Base-by-base conservation (phyloP, 106 monocot species). In the Apostasia shenzhenica region DNA sequence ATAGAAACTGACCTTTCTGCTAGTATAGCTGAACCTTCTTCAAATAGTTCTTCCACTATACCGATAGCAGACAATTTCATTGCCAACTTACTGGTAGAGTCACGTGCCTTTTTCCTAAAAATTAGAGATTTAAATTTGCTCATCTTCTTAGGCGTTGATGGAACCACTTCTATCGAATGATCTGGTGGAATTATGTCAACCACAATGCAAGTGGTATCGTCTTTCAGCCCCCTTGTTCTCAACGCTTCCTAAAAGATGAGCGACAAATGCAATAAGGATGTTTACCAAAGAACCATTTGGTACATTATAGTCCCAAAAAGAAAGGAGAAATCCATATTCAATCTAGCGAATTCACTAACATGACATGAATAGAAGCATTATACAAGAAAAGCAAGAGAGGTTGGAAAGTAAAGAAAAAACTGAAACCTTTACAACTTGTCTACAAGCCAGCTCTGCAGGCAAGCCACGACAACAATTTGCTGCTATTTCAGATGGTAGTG, bases 11-110 rank as follows among this genome's bases (percentile, higher is more conserved):
- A 70, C 69, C 69, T 70, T 44, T 70, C 90, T 44, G 94, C 77
- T 54, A 94, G 88, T 85, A 91, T 91, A 9, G 94, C 94, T 53
- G 94, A 94, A 71, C 94, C 94, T 87, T 94, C 94, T 78, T 94
- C 94, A 73, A 91, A 94, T 53, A 94, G 48, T 67, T 94, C 94
- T 68, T 94, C 94, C 5, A 94, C 91, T 45, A 81, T 80, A 64
- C 83, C 79, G 3, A 77, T 68, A 39, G 80, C 79, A 82, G 82
- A 75, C 8, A 84, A 58, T 53, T 83, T 84, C 68, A 81, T 88
- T 42, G 85, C 76, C 9, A 86, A 70, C 48, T 88, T 88, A 59
- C 66, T 80, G 53, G 78, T 63, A 74, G 79, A 74, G 68, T 86
- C 74, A 56, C 74, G 69, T 5, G 77, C 55, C 58, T 14, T 73